Evolutionary conservation across 2,329 filamentous ascomycete genomes (phyloP).

Genomic region (Aspergillus sp.): DNA sequence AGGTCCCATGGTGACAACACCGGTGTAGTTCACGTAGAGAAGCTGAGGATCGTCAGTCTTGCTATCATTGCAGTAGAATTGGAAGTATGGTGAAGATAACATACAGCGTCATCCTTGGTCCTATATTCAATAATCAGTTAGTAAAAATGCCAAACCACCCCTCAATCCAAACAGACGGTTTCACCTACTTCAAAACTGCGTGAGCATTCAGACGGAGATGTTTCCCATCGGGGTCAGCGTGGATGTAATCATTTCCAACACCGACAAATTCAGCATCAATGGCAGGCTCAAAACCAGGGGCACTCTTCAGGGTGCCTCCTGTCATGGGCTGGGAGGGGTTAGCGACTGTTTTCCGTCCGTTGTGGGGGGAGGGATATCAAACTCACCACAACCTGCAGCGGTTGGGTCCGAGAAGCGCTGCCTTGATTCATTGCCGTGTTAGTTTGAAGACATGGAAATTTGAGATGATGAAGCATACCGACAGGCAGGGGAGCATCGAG

Average conservation of each 20-base stretch:
- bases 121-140: constrained; percentile 11
- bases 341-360: neutral
- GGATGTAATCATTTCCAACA: constrained; percentile 40
- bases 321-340: constrained; percentile 29
- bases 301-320: constrained; percentile 31
- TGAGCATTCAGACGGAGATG: constrained; percentile 38
- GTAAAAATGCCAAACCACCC: neutral
- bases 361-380: neutral
- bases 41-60: constrained; percentile 13
- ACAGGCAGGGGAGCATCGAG: constrained; percentile 25
- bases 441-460: neutral
- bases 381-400: constrained; percentile 35
- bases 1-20: constrained; percentile 31
- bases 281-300: constrained; percentile 28
- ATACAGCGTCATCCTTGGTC: constrained; percentile 28
- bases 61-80: neutral
- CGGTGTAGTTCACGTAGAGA: constrained; percentile 39
- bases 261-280: constrained; percentile 35
- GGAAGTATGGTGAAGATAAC: constrained; percentile 2
- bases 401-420: constrained; percentile 29
- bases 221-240: constrained; percentile 34
- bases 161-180: neutral
- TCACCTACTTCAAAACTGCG: constrained; percentile 33
- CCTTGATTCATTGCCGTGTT: constrained; percentile 14
- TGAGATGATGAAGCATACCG: constrained; percentile 18